Base-by-base conservation (phyloP, 139 green algal genomes). In the Chlorella sp. region DNA sequence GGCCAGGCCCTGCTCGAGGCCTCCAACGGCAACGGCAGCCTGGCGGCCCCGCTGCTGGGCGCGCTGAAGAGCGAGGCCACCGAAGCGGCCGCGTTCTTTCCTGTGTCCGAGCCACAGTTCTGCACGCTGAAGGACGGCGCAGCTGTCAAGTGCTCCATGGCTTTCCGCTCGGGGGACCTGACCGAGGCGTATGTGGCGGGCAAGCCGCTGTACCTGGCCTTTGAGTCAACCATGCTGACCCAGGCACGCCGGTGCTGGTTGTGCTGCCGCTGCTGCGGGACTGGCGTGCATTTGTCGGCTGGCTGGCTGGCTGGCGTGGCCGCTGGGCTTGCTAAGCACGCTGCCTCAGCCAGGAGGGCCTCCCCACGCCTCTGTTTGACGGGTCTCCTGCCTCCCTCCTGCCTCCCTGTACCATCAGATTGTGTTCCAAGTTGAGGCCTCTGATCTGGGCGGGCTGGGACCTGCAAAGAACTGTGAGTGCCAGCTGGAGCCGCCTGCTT, bases 391-490 rank as follows among this genome's bases (percentile, higher is more conserved):
- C 32, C 32, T 1, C 64, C 9, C 64, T 72, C 26, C 64, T 72
- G 30, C 32, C 72, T 60, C 43, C 69, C 38, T 44, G 17, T 13
- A 13, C 4, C 24, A 22, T 0, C 38, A 80, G 74, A 24, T 80
- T 22, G 85, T 76, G 30, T 58, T 88, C 40, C 34, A 77, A 32
- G 30, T 77, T 0, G 77, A 86, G 56, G 54, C 46, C 5, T 77
- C 69, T 13, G 85, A 88, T 44, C 79, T 88, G 34, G 80, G 80
- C 36, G 51, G 73, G 32, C 60, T 88, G 64, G 85, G 85, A 5
- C 72, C 51, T 30, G 85, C 72, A 46, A 88, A 91, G 80, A 90
- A 87, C 40, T 92, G 89, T 60, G 51, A 60, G 51, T 2, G 16
- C 13, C 11, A 20, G 51, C 46, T 2, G 51, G 51, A n/a, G n/a